Percentiles rank a stretch among this genome's conserved stretches.
These are phyloP conservation scores for Cymbopogon flexuosus DNA, from an alignment of 202 grass and related monocot genomes.

Conservation along the genomic window DNA sequence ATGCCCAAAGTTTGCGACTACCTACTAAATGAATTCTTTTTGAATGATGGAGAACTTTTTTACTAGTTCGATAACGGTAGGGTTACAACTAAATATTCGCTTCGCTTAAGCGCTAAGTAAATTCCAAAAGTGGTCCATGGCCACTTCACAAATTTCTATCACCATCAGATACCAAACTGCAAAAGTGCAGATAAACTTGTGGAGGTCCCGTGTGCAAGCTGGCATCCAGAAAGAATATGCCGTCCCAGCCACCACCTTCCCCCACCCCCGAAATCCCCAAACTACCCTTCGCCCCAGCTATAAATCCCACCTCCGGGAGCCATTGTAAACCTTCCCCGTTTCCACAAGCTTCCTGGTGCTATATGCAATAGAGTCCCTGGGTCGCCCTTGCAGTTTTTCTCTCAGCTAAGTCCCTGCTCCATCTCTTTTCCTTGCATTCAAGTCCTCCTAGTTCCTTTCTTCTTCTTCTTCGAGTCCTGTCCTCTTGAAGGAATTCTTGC, in stretches of 20 bases:
- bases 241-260: not conserved
- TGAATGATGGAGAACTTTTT: too few species aligned
- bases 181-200: not conserved
- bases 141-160: not conserved
- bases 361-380: constrained; percentile 8
- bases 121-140: not conserved
- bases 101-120: not conserved
- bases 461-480: not conserved
- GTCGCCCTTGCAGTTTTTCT: not conserved
- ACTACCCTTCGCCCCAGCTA: constrained; percentile 1
- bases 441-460: not conserved
- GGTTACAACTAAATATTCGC: too few species aligned
- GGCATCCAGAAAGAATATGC: constrained; percentile 33
- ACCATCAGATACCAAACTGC: not conserved
- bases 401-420: constrained; percentile 28
- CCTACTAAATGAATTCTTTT: too few species aligned
- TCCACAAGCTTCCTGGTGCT: not conserved
- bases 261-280: not conserved
- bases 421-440: not conserved
- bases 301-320: not conserved
- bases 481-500: not conserved
- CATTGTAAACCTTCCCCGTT: constrained; percentile 26
- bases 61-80: too few species aligned
- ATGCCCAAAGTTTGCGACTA: too few species aligned
- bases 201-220: constrained; percentile 11